phyloP scores from a whole-genome alignment of 1,284 basidiomycete genomes.

The Leucoagaricus sp. region DNA sequence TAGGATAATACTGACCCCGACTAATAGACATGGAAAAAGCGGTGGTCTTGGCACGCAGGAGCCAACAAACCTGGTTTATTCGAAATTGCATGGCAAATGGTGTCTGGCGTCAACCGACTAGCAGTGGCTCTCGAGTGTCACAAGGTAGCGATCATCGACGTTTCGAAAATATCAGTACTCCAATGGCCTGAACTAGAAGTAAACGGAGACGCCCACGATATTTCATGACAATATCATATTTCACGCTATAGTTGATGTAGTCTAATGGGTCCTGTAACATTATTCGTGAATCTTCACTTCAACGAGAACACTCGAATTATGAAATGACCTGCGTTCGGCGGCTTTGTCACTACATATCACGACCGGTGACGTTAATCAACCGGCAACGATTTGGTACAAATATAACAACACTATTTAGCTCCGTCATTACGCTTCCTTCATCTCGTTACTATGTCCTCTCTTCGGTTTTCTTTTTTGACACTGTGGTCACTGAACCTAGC shows the following conservation, averaged over 20 bases:
- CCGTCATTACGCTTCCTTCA: too few species aligned
- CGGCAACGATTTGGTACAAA: constrained; percentile 1
- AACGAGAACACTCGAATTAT: too few species aligned
- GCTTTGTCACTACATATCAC: not conserved
- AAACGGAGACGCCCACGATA: not conserved
- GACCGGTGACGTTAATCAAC: constrained; percentile 6
- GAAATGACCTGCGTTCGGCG: not conserved
- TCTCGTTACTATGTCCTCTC: not conserved
- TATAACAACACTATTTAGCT: too few species aligned
- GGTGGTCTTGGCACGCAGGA: constrained; percentile 61
- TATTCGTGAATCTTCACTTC: too few species aligned
- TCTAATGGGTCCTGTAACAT: too few species aligned
- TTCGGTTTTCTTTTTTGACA: not conserved
- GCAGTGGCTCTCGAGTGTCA: constrained; percentile 58
- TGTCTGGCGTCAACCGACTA: constrained; percentile 50
- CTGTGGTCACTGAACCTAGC: not conserved
- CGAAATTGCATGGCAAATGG: constrained; percentile 65
- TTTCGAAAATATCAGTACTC: constrained; percentile 23
- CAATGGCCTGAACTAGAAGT: constrained; percentile 1
- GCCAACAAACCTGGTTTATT: constrained; percentile 56
- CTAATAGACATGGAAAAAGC: constrained; percentile 42
- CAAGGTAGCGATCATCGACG: constrained; percentile 56
- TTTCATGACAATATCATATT: constrained; percentile 5
- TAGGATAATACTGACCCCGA: not conserved
- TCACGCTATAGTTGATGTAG: not conserved